phyloP scores from a whole-genome alignment of 2,329 filamentous ascomycete genomes.

The Calonectria pseudoreteaudii region DNA sequence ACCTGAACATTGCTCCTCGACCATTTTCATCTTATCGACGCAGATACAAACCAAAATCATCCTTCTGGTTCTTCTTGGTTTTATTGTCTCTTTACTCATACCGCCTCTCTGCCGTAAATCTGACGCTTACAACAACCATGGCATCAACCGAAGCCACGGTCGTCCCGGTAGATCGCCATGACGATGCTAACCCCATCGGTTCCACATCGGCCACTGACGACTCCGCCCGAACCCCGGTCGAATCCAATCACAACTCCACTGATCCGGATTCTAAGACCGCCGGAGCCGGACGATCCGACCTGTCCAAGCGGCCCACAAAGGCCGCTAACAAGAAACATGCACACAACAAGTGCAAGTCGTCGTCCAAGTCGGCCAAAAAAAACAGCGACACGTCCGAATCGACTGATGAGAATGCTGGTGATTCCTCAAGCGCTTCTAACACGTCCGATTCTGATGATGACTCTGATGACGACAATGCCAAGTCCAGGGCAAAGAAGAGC shows the following conservation, averaged over 20 bases:
- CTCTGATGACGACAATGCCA: conserved; percentile 20
- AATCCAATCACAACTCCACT: conserved; percentile 26
- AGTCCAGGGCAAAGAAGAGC: conserved; percentile 29
- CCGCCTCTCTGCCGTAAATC: not conserved
- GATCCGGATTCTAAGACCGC: conserved; percentile 22
- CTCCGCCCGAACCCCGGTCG: conserved; percentile 28
- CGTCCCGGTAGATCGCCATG: conserved; percentile 34
- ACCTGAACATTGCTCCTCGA: not conserved
- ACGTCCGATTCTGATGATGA: conserved; percentile 27
- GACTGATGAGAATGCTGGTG: conserved; percentile 24
- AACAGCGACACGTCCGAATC: not conserved
- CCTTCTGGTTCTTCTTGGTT: not conserved
- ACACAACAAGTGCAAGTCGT: conserved; percentile 27
- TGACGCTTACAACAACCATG: conserved; percentile 26
- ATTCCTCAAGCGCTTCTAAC: conserved; percentile 25
- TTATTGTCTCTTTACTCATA: not conserved
- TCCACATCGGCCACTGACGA: conserved; percentile 30
- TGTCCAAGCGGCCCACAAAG: conserved; percentile 14
- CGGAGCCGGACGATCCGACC: conserved; percentile 22
- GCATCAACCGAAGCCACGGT: conserved; percentile 30
- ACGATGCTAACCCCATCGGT: conserved; percentile 24
- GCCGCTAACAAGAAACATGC: conserved; percentile 29
- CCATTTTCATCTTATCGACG: not conserved
- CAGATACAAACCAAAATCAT: not conserved
- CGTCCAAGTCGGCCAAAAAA: conserved; percentile 28